Base-by-base conservation (phyloP, 306 rosid species). In the Echinosophora koreensis region DNA sequence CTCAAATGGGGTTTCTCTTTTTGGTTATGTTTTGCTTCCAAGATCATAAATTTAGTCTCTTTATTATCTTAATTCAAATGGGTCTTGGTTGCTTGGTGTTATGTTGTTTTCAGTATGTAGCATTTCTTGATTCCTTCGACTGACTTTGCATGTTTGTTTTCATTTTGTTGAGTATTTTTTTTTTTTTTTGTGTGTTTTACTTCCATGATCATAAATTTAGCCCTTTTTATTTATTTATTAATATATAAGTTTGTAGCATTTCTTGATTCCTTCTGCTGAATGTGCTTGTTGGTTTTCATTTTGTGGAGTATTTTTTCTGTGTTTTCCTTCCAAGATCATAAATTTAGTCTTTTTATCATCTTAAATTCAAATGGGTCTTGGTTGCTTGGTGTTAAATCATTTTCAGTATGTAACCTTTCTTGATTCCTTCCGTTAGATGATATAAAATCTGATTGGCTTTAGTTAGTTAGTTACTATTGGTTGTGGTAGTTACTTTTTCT, bases 311-410 rank as follows among this genome's bases (percentile, higher is more conserved):
- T 22, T 22, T 22, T 22, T 7, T 5, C 2, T 39, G 44, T n/a
- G 41, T 8, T 61, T 5, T 30, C 8, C 5, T 44, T 46, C 47
- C 22, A 22, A 22, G 22, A 22, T 22, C 22, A 22, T 22, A 22
- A 22, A 22, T 22, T 22, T 22, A 22, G 22, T 22, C 22, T 22
- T 22, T 22, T 17, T 65, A 4, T 17, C 4, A 2, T 10, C 8
- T 69, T 18, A 69, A 69, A 50, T 30, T 69, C 28, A 69, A 69
- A 50, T 32, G 60, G 74, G 46, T 28, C 30, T 27, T 39, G 54
- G 27, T n/a, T 28, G 57, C 56, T 54, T 63, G n/a, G 35, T 18
- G 4, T 71, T 70, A 3, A 1, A 3, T 69, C 3, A 12, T 41
- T 9, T 41, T 41, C 12, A 2, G 8, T 41, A 1, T 41, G 47